Evolutionary conservation across 169 alveolate genomes (phyloP), one percentile per base, ranked within the genome.

Genomic region (Eimeria praecox): DNA sequence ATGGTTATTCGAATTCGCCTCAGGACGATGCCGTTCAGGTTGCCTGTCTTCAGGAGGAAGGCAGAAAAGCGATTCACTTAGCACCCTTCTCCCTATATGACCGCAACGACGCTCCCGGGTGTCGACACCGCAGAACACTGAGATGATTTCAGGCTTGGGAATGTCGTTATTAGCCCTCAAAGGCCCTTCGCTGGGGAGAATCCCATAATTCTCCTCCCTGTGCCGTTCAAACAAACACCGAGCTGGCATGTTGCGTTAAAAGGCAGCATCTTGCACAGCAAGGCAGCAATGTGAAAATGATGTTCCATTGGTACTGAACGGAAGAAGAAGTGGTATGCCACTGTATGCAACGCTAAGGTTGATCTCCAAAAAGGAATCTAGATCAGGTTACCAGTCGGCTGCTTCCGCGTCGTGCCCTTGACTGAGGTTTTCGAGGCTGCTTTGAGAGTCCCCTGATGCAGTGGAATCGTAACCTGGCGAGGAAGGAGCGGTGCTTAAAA

Each of bases 121-220:
- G 59, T 90, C 95, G 30, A 90, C 38, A 33, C 95, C 95, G 78
- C 95, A 90, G 49, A 90, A 49, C 46, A 90, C 95, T 22, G 83
- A 27, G 2, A 73, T 52, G 33, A 59, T 35, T 49, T 75, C 95
- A 42, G 95, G 78, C 33, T 73, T 30, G 40, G 95, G 95, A 12
- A 71, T 44, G 20, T 40, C 64, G 64, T 77, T 16, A n/a, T 44
- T 40, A 20, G 40, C 87, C 12, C 27, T 38, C 64, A 44, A 42
- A 27, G 38, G 35, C 38, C 20, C 8, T 10, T 77, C 49, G 49
- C 20, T 16, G 24, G 80, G 49, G 14, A 69, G n/a, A 35, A 30
- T 69, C 10, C 80, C 80, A 69, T 69, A 69, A 69, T 35, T 69
- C 80, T 33, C 80, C 49, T 69, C 80, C 80, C 80, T 69, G 80